Evolutionary conservation across 176 grass and related monocot genomes (phyloP).

Genomic region (Rhynchospora tenuis): DNA sequence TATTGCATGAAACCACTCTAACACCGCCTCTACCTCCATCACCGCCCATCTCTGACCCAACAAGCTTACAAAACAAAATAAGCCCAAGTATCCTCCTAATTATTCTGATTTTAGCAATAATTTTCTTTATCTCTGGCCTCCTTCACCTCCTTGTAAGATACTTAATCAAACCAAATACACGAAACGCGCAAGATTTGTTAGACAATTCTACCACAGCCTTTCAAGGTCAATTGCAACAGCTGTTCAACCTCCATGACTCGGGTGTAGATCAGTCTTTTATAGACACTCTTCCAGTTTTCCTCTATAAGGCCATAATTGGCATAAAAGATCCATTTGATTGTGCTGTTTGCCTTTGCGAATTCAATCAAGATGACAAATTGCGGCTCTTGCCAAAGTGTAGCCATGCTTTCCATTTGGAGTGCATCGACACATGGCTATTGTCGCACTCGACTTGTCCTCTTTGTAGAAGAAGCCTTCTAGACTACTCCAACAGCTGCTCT

Average conservation of each 20-base stretch:
- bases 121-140: conserved; percentile 83
- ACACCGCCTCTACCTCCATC: neutral
- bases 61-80: conserved; percentile 50
- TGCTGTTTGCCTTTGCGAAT: conserved; percentile 77
- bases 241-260: conserved; percentile 88
- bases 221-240: conserved; percentile 80
- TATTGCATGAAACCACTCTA: conserved; percentile 11
- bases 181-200: conserved; percentile 7
- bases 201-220: conserved; percentile 41
- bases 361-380: conserved; percentile 61
- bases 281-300: conserved; percentile 59
- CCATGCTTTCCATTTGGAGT: conserved; percentile 81
- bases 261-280: conserved; percentile 94
- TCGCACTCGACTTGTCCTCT: conserved; percentile 32
- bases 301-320: conserved; percentile 50
- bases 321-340: conserved; percentile 42
- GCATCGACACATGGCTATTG: conserved; percentile 72
- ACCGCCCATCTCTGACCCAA: neutral
- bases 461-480: conserved; percentile 7
- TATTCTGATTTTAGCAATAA: conserved; percentile 61
- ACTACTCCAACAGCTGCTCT: conserved; percentile 44
- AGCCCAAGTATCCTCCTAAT: conserved; percentile 70
- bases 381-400: conserved; percentile 68
- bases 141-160: conserved; percentile 62
- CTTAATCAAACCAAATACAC: conserved; percentile 37